Evolutionary conservation across 1,284 basidiomycete genomes (phyloP).

Genomic region (Puccinia horiana): DNA sequence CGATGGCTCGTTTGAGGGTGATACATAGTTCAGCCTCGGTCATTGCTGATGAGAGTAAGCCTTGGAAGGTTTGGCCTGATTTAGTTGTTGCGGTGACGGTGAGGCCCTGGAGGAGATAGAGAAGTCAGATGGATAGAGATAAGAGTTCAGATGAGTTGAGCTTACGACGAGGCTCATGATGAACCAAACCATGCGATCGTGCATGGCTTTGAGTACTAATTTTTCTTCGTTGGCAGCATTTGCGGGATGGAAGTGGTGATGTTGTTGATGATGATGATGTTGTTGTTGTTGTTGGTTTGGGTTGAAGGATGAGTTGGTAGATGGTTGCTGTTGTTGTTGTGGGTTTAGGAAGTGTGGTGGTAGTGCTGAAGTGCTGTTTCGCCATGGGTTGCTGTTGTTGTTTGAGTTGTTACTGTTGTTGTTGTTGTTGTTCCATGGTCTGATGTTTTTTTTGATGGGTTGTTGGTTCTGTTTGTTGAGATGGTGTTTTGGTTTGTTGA

Average conservation of each 20-base stretch:
- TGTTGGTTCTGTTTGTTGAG: slow-evolving; percentile 1
- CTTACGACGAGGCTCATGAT: slow-evolving; percentile 44
- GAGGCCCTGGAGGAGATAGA: slow-evolving; percentile 64
- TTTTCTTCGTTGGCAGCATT: slow-evolving; percentile 22
- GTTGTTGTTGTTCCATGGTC: slow-evolving; percentile 34
- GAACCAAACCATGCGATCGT: slow-evolving; percentile 49
- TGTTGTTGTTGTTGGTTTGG: slow-evolving; percentile 11
- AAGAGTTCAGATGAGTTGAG: background rate
- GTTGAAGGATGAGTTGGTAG: background rate
- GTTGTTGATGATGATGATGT: slow-evolving; percentile 13
- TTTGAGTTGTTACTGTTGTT: slow-evolving; percentile 22
- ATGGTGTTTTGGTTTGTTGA: slow-evolving; percentile 6
- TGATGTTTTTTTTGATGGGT: slow-evolving; percentile 27
- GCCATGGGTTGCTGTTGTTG: slow-evolving; percentile 11
- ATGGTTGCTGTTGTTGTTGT: background rate
- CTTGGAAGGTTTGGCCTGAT: slow-evolving; percentile 70
- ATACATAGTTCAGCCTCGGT: slow-evolving; percentile 70
- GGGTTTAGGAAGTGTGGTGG: slow-evolving; percentile 10
- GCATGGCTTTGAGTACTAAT: slow-evolving; percentile 40
- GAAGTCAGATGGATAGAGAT: background rate
- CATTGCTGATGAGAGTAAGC: slow-evolving; percentile 67
- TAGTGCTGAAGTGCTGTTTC: slow-evolving; percentile 5
- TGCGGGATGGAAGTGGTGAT: slow-evolving; percentile 3
- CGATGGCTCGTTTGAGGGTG: slow-evolving; percentile 72
- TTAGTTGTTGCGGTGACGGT: slow-evolving; percentile 72